A percentile compares a stretch with the other conserved stretches of the same genome.
These are phyloP conservation scores for Dipteronia dyeriana DNA, from an alignment of 345 rosid genomes.

Conservation along the genomic window DNA sequence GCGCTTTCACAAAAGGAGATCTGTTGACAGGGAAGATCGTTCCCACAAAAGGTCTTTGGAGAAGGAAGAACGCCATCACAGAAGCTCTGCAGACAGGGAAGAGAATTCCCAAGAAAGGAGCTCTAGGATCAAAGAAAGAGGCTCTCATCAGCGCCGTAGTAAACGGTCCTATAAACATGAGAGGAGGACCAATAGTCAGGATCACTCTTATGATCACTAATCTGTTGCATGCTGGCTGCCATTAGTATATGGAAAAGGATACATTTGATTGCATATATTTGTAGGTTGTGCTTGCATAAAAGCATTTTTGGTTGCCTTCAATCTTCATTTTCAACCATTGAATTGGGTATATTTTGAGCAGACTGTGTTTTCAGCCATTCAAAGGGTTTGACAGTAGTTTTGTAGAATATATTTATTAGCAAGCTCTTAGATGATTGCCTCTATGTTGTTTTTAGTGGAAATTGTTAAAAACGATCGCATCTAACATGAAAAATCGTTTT, in stretches of 20 bases:
- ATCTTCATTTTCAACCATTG: not conserved
- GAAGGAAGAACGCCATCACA: constrained; percentile 22
- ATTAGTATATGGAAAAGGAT: not conserved
- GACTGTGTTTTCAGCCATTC: no score
- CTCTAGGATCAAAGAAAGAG: constrained; percentile 28
- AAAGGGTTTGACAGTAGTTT: not conserved
- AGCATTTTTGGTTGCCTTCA: not conserved
- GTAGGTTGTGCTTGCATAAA: not conserved
- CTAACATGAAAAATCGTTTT: no score
- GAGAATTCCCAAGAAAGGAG: constrained; percentile 26
- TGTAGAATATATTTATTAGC: not conserved
- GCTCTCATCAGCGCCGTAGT: constrained; percentile 26
- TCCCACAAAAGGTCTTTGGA: constrained; percentile 8
- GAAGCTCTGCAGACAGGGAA: constrained; percentile 28
- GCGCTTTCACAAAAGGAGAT: constrained; percentile 24
- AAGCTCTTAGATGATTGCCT: not conserved
- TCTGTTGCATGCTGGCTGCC: not conserved
- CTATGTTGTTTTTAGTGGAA: no score
- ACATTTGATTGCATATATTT: no score
- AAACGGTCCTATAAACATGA: constrained; percentile 22
- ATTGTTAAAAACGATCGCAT: no score
- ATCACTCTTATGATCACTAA: constrained; percentile 21
- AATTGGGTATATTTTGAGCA: not conserved
- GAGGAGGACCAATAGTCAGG: constrained; percentile 25
- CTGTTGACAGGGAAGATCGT: constrained; percentile 26